Evolutionary conservation across 225 moss, liverwort and hornwort species (phyloP).

Genomic region (Physcomitrellopsis africana): DNA sequence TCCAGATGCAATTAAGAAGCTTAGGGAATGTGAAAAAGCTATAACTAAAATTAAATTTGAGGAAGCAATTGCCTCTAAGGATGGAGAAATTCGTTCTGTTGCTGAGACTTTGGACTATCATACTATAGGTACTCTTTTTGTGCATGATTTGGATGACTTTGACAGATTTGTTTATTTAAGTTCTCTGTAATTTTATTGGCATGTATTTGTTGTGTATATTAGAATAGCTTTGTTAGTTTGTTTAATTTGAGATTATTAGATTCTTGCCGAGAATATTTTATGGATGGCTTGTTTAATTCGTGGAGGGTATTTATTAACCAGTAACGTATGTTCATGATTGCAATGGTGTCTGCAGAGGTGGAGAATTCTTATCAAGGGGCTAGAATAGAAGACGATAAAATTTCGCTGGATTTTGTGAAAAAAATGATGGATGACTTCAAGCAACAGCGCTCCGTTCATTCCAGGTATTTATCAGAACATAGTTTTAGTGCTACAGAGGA

Average conservation of each 20-base stretch:
- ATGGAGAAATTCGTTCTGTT: slow-evolving; percentile 62
- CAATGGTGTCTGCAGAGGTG: slow-evolving; percentile 67
- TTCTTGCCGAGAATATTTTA: too few relatives aligned
- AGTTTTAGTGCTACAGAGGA: neutral
- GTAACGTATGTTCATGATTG: slow-evolving; percentile 5
- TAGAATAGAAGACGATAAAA: slow-evolving; percentile 77
- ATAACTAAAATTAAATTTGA: slow-evolving; percentile 88
- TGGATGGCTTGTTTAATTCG: neutral
- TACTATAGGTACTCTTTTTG: slow-evolving; percentile 62
- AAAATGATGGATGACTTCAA: slow-evolving; percentile 97
- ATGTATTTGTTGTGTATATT: neutral
- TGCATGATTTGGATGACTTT: slow-evolving; percentile 3
- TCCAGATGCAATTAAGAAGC: slow-evolving; percentile 89
- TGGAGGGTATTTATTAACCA: slow-evolving; percentile 15
- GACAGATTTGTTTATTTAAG: neutral
- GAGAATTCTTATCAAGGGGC: slow-evolving; percentile 81
- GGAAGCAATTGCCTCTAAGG: slow-evolving; percentile 80
- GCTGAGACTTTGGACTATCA: slow-evolving; percentile 69
- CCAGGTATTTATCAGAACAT: slow-evolving; percentile 55
- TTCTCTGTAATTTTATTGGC: neutral
- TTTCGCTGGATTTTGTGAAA: slow-evolving; percentile 89
- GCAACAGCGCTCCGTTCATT: slow-evolving; percentile 84
- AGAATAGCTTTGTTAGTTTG: too few relatives aligned
- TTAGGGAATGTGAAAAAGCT: slow-evolving; percentile 96
- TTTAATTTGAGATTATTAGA: too few relatives aligned